Evolutionary conservation across 805 yeast species (phyloP).

Genomic region (Pichia heedii): DNA sequence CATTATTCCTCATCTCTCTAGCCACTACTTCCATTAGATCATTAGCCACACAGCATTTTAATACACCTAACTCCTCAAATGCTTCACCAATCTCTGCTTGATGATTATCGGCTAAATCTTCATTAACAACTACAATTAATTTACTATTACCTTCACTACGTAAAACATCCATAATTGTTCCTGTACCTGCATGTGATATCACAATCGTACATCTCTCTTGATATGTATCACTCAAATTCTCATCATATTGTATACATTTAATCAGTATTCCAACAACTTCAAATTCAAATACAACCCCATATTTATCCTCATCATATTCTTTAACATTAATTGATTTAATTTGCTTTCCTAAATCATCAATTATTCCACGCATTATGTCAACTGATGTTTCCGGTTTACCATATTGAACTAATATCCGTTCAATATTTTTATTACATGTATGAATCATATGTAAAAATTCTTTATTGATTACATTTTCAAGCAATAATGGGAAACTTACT

Average conservation of each 20-base stretch:
- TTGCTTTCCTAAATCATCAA: background rate
- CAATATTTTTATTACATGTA: background rate
- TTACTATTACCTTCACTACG: slow-evolving; percentile 35
- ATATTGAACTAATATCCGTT: slow-evolving; percentile 21
- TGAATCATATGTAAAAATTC: slow-evolving; percentile 23
- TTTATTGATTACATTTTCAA: slow-evolving; percentile 33
- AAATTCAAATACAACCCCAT: background rate
- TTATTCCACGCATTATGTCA: slow-evolving; percentile 2
- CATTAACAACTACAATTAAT: slow-evolving; percentile 64
- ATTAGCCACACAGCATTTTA: slow-evolving; percentile 8
- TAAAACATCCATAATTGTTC: slow-evolving; percentile 76
- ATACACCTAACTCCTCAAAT: slow-evolving; percentile 29
- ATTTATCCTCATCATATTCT: background rate
- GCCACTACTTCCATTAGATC: background rate
- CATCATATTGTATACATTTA: slow-evolving; percentile 40
- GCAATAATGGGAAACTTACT: slow-evolving; percentile 59
- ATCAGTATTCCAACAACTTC: slow-evolving; percentile 20
- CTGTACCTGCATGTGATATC: slow-evolving; percentile 87
- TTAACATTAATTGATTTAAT: too few relatives aligned
- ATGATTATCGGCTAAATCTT: slow-evolving; percentile 75
- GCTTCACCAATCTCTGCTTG: slow-evolving; percentile 69
- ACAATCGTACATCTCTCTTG: slow-evolving; percentile 48
- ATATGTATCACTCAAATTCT: slow-evolving; percentile 30
- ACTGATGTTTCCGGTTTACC: slow-evolving; percentile 30
- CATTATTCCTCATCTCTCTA: background rate